Conservation (phyloP, 176 grass and related monocot genomes). For the Carex kokanica region DNA sequence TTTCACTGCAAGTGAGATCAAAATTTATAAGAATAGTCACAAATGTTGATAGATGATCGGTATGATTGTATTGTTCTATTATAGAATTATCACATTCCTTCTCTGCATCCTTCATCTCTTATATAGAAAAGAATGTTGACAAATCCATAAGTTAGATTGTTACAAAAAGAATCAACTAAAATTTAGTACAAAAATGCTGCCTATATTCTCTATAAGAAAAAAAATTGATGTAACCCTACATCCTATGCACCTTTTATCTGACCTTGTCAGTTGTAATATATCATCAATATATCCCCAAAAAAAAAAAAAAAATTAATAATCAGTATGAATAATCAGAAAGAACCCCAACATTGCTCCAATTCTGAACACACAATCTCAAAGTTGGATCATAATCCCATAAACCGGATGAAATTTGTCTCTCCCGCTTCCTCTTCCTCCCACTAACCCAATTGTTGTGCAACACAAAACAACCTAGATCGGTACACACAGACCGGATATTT, state of each 20-base stretch:
- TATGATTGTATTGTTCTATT: background rate
- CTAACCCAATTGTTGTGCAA: constrained; percentile 91
- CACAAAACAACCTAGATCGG: constrained; percentile 48
- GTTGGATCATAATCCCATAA: constrained; percentile 77
- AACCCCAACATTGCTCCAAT: constrained; percentile 34
- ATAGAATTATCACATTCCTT: background rate
- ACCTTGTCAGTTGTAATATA: background rate
- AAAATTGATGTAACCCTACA: constrained; percentile 9
- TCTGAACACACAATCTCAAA: constrained; percentile 62
- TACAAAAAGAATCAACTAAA: background rate
- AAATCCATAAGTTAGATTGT: background rate
- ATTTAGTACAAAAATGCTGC: background rate
- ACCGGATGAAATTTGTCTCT: constrained; percentile 52
- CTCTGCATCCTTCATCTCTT: background rate
- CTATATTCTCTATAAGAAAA: background rate
- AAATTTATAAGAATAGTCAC: background rate
- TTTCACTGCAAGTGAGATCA: background rate
- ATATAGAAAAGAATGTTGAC: background rate
- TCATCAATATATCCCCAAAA: background rate
- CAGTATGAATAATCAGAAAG: background rate
- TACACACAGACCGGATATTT: constrained; percentile 36
- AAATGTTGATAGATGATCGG: background rate
- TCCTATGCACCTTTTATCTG: background rate
- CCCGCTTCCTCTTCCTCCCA: constrained; percentile 63
- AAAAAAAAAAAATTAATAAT: background rate